Evolutionary conservation across 352 stramenopile genomes (phyloP).

Genomic region (Globisporangium echinulatum): DNA sequence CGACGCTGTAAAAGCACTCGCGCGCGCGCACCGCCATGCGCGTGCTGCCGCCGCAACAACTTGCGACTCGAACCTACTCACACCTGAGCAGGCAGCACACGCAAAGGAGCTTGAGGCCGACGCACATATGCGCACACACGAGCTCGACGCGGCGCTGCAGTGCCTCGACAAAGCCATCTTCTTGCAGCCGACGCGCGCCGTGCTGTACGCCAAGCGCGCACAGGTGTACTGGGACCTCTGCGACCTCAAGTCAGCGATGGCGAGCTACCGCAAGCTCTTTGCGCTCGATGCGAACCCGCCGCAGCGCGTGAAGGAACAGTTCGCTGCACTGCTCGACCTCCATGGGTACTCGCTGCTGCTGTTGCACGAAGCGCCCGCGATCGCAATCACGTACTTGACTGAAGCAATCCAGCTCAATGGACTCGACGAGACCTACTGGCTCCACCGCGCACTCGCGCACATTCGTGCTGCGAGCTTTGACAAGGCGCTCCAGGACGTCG

Average conservation of each 20-base stretch:
- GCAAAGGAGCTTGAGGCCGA: conserved; percentile 45
- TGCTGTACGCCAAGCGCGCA: conserved; percentile 59
- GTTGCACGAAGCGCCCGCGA: conserved; percentile 38
- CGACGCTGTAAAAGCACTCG: not conserved
- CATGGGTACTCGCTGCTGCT: conserved; percentile 66
- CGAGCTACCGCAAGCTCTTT: conserved; percentile 73
- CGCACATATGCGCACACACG: conserved; percentile 16
- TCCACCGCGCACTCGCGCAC: conserved; percentile 66
- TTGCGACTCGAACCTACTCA: conserved; percentile 26
- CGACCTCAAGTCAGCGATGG: conserved; percentile 76
- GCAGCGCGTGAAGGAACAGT: conserved; percentile 70
- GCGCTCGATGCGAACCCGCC: conserved; percentile 42
- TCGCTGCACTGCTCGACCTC: conserved; percentile 64
- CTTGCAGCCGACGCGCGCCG: conserved; percentile 40
- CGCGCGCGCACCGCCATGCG: not conserved
- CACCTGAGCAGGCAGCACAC: conserved; percentile 38
- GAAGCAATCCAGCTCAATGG: conserved; percentile 72
- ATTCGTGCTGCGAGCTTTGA: conserved; percentile 56
- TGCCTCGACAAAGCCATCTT: conserved; percentile 76
- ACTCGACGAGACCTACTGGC: conserved; percentile 66
- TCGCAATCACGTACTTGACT: conserved; percentile 62
- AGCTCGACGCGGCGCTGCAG: conserved; percentile 43
- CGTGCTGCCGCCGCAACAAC: conserved; percentile 1
- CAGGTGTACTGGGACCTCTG: conserved; percentile 69
- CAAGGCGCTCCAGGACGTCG: conserved; percentile 68